These are phyloP conservation scores for Tetradesmus obliquus DNA, from an alignment of 139 green algal genomes.

Conservation along the genomic window DNA sequence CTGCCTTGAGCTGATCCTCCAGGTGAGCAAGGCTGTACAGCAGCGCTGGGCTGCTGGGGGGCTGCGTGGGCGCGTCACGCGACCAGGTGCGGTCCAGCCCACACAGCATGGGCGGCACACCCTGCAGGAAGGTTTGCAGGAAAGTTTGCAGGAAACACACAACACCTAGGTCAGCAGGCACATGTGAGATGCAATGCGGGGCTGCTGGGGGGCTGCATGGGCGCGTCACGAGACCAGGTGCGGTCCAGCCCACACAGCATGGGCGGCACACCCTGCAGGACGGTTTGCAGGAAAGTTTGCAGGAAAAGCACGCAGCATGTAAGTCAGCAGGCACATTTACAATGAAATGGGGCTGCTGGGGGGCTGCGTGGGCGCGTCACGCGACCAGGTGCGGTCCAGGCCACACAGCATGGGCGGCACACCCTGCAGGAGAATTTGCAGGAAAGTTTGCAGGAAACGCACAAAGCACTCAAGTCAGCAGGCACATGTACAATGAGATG, in stretches of 20 bases:
- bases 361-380: conserved; percentile 65
- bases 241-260: conserved; percentile 82
- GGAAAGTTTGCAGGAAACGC: neutral
- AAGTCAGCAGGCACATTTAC: no score
- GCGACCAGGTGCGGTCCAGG: conserved; percentile 81
- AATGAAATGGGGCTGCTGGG: conserved; percentile 77
- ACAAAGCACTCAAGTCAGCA: neutral
- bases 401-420: conserved; percentile 69
- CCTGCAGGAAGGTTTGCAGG: neutral
- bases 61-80: conserved; percentile 62
- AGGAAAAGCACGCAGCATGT: neutral
- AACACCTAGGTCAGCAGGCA: neutral
- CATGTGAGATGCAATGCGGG: conserved; percentile 84
- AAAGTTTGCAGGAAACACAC: neutral
- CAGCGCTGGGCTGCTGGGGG: conserved; percentile 77
- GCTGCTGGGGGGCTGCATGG: conserved; percentile 66
- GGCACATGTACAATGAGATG: neutral
- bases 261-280: conserved; percentile 58
- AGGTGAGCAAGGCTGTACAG: conserved; percentile 80
- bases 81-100: conserved; percentile 83
- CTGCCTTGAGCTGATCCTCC: conserved; percentile 76
- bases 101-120: conserved; percentile 69
- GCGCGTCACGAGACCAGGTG: conserved; percentile 69
- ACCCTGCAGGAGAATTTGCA: conserved; percentile 36
- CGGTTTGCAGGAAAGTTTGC: neutral